phyloP scores from a whole-genome alignment of 2,329 filamentous ascomycete genomes.

The Periglandula ipomoeae region DNA sequence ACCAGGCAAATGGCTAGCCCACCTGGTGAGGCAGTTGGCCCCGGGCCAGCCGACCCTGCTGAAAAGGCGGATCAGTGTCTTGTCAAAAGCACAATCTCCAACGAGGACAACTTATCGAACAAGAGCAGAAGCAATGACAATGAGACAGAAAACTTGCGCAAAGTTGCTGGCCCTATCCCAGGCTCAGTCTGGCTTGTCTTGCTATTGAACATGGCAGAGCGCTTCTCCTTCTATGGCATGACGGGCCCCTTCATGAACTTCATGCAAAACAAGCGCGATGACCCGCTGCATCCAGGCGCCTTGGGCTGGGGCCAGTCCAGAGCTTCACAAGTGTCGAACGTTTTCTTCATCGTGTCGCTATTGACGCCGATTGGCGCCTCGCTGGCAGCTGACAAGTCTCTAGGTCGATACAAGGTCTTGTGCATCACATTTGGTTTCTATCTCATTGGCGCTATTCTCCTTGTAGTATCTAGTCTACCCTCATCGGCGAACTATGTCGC shows the following conservation, averaged over 20 bases:
- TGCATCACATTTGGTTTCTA: not conserved
- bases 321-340: not conserved
- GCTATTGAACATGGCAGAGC: not conserved
- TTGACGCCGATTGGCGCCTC: not conserved
- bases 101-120: too few relatives aligned
- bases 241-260: not conserved
- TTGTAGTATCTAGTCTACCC: not conserved
- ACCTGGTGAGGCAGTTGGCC: too few relatives aligned
- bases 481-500: not conserved
- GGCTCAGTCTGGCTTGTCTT: not conserved
- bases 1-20: too few relatives aligned
- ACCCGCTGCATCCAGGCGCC: not conserved
- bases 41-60: too few relatives aligned
- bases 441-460: not conserved
- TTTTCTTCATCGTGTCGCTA: not conserved
- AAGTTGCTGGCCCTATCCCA: not conserved
- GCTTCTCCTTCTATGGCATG: not conserved
- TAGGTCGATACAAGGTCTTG: not conserved
- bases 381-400: not conserved
- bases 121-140: not conserved
- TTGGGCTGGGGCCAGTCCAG: not conserved
- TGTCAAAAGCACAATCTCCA: too few relatives aligned
- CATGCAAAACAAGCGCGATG: not conserved
- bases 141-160: not conserved
- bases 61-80: not conserved